These are phyloP conservation scores for Gaeumannomyces tritici DNA, from an alignment of 2,329 filamentous ascomycete genomes.

Conservation along the genomic window DNA sequence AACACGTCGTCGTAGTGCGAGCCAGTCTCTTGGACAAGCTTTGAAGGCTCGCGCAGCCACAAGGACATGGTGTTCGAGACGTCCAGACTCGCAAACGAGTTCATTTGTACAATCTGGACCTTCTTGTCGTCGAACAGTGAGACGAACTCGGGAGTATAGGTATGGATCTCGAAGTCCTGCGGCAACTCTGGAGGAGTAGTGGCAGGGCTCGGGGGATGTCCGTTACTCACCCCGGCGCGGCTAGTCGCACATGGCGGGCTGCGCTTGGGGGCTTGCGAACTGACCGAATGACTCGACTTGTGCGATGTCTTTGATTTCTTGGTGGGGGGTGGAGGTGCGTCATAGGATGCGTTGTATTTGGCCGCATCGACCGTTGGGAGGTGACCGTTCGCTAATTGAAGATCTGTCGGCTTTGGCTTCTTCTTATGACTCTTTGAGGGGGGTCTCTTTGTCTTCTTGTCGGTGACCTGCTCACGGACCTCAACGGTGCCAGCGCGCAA, in stretches of 20 bases:
- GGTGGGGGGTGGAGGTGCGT: constrained; percentile 46
- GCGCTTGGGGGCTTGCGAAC: constrained; percentile 56
- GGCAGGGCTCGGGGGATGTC: constrained; percentile 62
- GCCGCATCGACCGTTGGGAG: constrained; percentile 38
- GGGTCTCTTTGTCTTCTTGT: constrained; percentile 66
- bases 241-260: constrained; percentile 56
- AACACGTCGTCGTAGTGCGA: constrained; percentile 62
- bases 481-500: constrained; percentile 40
- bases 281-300: constrained; percentile 66
- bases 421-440: constrained; percentile 80
- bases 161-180: constrained; percentile 53
- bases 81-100: constrained; percentile 66
- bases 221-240: constrained; percentile 40
- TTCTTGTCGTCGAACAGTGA: constrained; percentile 59
- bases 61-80: constrained; percentile 65
- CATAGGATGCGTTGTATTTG: constrained; percentile 32
- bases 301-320: constrained; percentile 82
- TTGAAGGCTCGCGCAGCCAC: constrained; percentile 70
- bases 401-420: constrained; percentile 63
- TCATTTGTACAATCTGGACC: constrained; percentile 54
- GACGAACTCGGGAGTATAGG: constrained; percentile 68
- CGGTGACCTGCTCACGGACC: constrained; percentile 35
- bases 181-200: constrained; percentile 61
- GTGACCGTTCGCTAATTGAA: constrained; percentile 56
- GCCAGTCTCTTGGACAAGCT: constrained; percentile 58